Evolutionary conservation across 129 eudicot species (phyloP).

Genomic region (Helichrysum umbraculigerum): DNA sequence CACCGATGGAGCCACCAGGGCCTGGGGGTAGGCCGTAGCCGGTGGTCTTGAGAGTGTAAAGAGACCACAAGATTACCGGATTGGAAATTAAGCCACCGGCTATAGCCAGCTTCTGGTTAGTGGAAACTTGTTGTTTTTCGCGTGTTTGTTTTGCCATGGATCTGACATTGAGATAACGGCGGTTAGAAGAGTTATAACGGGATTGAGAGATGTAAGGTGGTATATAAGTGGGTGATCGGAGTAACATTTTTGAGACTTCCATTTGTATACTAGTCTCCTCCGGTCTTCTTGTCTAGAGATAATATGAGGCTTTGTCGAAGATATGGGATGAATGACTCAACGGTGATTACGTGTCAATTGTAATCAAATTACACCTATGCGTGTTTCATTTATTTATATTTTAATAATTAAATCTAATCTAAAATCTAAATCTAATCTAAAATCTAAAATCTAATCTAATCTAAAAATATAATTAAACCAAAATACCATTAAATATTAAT

Average conservation of each 20-base stretch:
- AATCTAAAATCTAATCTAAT: too few relatives aligned
- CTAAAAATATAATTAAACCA: too few relatives aligned
- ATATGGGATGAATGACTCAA: constrained; percentile 12
- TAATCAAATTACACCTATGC: background rate
- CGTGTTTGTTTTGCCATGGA: constrained; percentile 57
- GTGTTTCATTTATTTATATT: too few relatives aligned
- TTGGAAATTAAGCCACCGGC: constrained; percentile 58
- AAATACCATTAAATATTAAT: too few relatives aligned
- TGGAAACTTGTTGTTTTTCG: constrained; percentile 9
- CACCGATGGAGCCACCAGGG: constrained; percentile 90
- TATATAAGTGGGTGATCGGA: constrained; percentile 4
- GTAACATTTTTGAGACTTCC: constrained; percentile 38
- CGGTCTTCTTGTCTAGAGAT: background rate
- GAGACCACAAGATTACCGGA: constrained; percentile 91
- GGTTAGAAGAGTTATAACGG: too few relatives aligned
- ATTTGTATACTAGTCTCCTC: background rate
- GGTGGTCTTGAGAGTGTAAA: constrained; percentile 90
- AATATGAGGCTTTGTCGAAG: constrained; percentile 9
- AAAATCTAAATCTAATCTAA: too few relatives aligned
- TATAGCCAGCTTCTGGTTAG: constrained; percentile 49
- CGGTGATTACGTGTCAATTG: background rate
- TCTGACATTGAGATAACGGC: constrained; percentile 22
- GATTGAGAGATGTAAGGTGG: too few relatives aligned
- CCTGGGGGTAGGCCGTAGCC: constrained; percentile 98
- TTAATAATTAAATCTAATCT: too few relatives aligned